Evolutionary conservation across 768 basidiomycete genomes (phyloP).

Genomic region (Rubroboletus satanas): DNA sequence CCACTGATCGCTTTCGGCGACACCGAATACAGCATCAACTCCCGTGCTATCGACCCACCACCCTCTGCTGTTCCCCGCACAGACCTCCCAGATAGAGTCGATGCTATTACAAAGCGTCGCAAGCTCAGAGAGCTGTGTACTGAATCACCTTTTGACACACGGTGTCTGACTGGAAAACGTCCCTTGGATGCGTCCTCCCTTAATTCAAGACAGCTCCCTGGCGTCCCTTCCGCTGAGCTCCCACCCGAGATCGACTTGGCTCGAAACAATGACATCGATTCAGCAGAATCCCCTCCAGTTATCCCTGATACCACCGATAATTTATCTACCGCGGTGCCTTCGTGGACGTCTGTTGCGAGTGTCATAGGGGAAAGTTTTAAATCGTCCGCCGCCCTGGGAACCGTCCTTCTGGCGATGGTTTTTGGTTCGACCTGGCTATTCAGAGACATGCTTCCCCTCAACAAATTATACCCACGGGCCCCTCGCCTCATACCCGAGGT

Average conservation of each 20-base stretch:
- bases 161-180: slow-evolving; percentile 63
- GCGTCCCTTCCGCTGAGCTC: slow-evolving; percentile 40
- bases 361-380: slow-evolving; percentile 13
- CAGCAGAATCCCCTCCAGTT: slow-evolving; percentile 14
- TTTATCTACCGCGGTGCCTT: slow-evolving; percentile 9
- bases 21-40: slow-evolving; percentile 34
- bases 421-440: slow-evolving; percentile 26
- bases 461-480: slow-evolving; percentile 10
- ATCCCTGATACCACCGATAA: slow-evolving; percentile 17
- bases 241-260: slow-evolving; percentile 24
- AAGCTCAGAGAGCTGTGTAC: slow-evolving; percentile 41
- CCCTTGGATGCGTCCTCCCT: slow-evolving; percentile 45
- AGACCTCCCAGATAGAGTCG: slow-evolving; percentile 41
- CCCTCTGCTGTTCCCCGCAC: slow-evolving; percentile 27
- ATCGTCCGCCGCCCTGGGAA: slow-evolving; percentile 15
- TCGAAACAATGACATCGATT: slow-evolving; percentile 8
- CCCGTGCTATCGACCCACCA: slow-evolving; percentile 34
- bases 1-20: slow-evolving; percentile 78
- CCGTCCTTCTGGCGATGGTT: slow-evolving; percentile 21
- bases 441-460: slow-evolving; percentile 16
- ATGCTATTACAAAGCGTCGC: slow-evolving; percentile 42
- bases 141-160: slow-evolving; percentile 41
- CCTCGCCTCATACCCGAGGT: background rate
- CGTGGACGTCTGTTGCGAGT: slow-evolving; percentile 14
- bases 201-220: slow-evolving; percentile 59